Percentiles rank a stretch among this genome's conserved stretches.
Conservation (phyloP, 2,329 filamentous ascomycete genomes). For the Ceratocystis destructans region DNA sequence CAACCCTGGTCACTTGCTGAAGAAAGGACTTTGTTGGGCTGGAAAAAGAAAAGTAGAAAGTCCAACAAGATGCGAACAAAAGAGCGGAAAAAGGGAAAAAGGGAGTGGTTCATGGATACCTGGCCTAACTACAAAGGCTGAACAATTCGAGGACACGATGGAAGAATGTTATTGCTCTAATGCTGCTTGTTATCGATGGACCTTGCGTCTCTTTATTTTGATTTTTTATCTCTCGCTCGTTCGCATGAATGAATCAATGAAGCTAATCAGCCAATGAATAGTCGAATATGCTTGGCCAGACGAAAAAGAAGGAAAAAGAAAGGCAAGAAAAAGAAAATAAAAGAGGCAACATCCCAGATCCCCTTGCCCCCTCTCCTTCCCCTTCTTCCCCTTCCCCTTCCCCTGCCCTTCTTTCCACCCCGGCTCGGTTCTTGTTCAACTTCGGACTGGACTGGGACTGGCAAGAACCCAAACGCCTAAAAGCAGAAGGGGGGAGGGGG, state of each 20-base stretch:
- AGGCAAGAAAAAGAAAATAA: neutral
- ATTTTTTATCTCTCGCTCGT: too few species aligned
- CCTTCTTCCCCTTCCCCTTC: neutral
- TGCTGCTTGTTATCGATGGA: neutral
- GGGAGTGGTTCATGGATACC: neutral
- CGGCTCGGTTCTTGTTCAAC: conserved; percentile 1
- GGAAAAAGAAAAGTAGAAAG: too few species aligned
- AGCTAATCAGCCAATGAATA: neutral
- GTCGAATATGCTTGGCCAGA: neutral
- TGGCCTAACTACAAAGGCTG: neutral
- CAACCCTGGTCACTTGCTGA: neutral
- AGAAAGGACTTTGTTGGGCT: neutral
- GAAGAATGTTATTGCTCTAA: neutral
- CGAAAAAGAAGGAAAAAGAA: neutral
- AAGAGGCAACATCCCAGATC: neutral
- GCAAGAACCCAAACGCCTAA: neutral
- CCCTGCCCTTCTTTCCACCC: neutral
- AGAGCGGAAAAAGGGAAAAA: neutral
- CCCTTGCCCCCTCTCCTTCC: neutral
- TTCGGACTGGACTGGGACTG: neutral
- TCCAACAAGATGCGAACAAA: neutral
- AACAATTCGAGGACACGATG: neutral
- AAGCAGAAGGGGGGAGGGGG: neutral
- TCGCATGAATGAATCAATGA: conserved; percentile 3
- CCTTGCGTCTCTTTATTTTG: too few species aligned